Base-by-base conservation (phyloP, 768 basidiomycete genomes). In the Sporobolomyces roseus region DNA sequence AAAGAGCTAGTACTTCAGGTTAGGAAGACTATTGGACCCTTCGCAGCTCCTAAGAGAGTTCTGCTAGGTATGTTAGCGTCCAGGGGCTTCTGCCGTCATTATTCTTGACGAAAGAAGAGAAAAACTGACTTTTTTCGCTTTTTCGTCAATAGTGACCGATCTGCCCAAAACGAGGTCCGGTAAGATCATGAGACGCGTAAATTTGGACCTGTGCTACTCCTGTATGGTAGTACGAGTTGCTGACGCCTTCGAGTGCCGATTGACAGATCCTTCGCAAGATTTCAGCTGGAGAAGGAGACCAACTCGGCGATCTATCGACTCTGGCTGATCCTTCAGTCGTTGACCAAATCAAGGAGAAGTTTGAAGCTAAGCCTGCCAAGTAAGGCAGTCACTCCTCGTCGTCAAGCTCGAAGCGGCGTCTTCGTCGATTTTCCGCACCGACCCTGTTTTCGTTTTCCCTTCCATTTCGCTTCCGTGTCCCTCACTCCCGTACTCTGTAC, bases 101-200 rank as follows among this genome's bases (percentile, higher is more conserved):
- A n/a, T n/a, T n/a, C n/a, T 36, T n/a, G 36, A 41, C 36, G 17
- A 6, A 8, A 29, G 7, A 29, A 27, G 50, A 10, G 27, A 29
- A 56, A 23, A 13, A 41, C 35, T 36, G 54, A 41, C n/a, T 17
- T 23, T 13, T 46, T 46, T 13, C 23, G 13, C 45, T 46, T 46
- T n/a, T 59, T 27, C 23, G 7, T 27, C 56, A 14, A 17, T 9
- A 58, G 4, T 23, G 29, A 25, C 30, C 49, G 93, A 94, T 79
- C 81, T 96, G 62, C 93, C 93, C 43, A 96, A 96, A 85, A 97
- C 94, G 38, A 84, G 94, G 53, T 90, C 88, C 21, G 93, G 93
- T 49, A 98, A 98, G 89, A 91, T 93, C 79, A 93, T 97, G 89
- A 86, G 94, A 51, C 86, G 94, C n/a, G n/a, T n/a, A n/a, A n/a